Base-by-base conservation (phyloP, 306 rosid genomes). In the Lathyrus tuberosus region DNA sequence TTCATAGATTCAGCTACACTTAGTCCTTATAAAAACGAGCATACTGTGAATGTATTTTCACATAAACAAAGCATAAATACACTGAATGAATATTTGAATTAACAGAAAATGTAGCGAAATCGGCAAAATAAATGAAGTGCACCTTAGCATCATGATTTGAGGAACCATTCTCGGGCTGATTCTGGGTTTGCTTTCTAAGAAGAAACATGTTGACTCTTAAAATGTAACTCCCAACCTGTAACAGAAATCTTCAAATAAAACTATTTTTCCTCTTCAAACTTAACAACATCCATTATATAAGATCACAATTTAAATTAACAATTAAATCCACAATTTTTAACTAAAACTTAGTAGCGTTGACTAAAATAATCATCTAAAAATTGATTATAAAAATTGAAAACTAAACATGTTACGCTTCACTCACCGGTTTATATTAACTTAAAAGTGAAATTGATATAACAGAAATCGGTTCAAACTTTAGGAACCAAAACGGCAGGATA, bases 131-230 rank as follows among this genome's bases (percentile, higher is more conserved):
- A 53, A 11, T 11, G 60, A 49, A 16, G 9, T 4, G 68, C 69
- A 89, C 98, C 96, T 90, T 92, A 18, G 77, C 81, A 65, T 88
- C 89, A 51, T 86, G 77, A 69, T 22, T 31, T 2, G 92, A 79
- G 59, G 86, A 73, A 59, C 79, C 89, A 62, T 76, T 75, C 72
- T 62, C 90, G 42, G 20, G 80, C 65, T 80, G 85, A 67, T 60
- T 84, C 56, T 85, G 96, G 64, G 74, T 47, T 41, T 71, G 82
- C 59, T 77, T 86, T 78, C 89, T 83, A 35, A 76, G 73, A 56
- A 88, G 87, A 78, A 80, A 92, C 96, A 87, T 88, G 67, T 44
- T 78, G 63, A 28, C 17, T 53, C 65, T n/a, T 72, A 79, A 79
- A 79, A 80, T 76, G 43, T 60, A 60, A 4, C 17, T 60, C 68